Conservation (phyloP, 2,329 filamentous ascomycete genomes). For the Penicillium occitanis region DNA sequence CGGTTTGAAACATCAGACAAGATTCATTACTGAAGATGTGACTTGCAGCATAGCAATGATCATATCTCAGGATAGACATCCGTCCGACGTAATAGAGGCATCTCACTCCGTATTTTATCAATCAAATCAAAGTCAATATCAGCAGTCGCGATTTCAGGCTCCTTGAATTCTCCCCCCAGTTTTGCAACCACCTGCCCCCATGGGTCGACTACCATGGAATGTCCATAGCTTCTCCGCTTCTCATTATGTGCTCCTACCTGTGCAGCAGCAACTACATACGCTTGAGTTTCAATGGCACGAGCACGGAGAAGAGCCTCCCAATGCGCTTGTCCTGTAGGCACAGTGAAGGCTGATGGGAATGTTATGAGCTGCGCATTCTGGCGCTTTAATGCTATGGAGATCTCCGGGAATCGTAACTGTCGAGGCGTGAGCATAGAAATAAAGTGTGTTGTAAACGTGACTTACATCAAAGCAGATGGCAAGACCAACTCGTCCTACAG, state of each 20-base stretch:
- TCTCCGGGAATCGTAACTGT: conserved; percentile 74
- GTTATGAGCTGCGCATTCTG: conserved; percentile 73
- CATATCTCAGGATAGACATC: conserved; percentile 51
- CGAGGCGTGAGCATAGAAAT: neutral
- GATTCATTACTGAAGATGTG: neutral
- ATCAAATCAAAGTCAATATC: conserved; percentile 57
- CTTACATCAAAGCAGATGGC: conserved; percentile 82
- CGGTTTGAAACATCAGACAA: neutral
- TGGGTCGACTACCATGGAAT: conserved; percentile 80
- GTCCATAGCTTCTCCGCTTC: conserved; percentile 78
- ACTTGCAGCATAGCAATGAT: neutral
- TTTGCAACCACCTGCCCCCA: conserved; percentile 76
- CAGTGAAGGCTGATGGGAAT: conserved; percentile 88
- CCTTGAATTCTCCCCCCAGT: conserved; percentile 50
- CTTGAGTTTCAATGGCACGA: conserved; percentile 84
- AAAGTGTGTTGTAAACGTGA: conserved; percentile 3
- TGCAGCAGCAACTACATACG: conserved; percentile 82
- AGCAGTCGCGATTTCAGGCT: conserved; percentile 50
- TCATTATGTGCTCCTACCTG: conserved; percentile 75
- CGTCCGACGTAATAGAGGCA: conserved; percentile 58
- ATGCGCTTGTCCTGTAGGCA: conserved; percentile 79
- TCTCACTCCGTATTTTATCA: conserved; percentile 54
- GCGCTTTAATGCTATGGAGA: conserved; percentile 64
- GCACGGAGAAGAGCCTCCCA: conserved; percentile 79
- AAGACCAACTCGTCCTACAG: conserved; percentile 72